These are phyloP conservation scores for Lecanicillium sp. DNA, from an alignment of 2,329 filamentous ascomycete genomes.

Conservation along the genomic window DNA sequence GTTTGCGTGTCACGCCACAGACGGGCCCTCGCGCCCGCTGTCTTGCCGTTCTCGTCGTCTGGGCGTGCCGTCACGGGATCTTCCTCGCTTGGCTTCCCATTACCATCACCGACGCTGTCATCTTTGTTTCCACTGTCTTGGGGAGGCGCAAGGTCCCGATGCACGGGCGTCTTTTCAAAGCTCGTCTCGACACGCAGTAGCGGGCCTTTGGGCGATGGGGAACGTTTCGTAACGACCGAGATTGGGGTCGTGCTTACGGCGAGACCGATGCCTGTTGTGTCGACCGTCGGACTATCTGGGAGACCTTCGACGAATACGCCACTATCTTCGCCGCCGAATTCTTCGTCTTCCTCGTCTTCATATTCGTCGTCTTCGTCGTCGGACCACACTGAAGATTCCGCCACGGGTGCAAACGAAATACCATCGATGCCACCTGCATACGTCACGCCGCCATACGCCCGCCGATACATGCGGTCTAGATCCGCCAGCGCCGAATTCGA, in stretches of 20 bases:
- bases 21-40: constrained; percentile 31
- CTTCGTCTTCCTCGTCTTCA: constrained; percentile 14
- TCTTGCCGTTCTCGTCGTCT: constrained; percentile 30
- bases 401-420: constrained; percentile 19
- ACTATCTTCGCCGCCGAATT: constrained; percentile 1
- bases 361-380: constrained; percentile 1
- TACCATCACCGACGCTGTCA: not conserved
- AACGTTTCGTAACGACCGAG: not conserved
- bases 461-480: constrained; percentile 50
- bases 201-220: constrained; percentile 18
- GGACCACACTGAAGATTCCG: not conserved
- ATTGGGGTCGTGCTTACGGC: not conserved
- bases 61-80: not conserved
- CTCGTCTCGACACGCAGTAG: constrained; percentile 39
- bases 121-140: too few relatives aligned
- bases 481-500: constrained; percentile 44
- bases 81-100: not conserved
- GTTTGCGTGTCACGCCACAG: constrained; percentile 19
- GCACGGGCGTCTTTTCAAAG: constrained; percentile 25
- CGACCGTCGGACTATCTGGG: constrained; percentile 1
- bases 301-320: constrained; percentile 1
- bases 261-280: not conserved
- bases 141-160: too few relatives aligned
- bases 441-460: constrained; percentile 47
- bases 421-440: constrained; percentile 41